phyloP scores from a whole-genome alignment of 495 filamentous ascomycete genomes.

The Xylona heveae region DNA sequence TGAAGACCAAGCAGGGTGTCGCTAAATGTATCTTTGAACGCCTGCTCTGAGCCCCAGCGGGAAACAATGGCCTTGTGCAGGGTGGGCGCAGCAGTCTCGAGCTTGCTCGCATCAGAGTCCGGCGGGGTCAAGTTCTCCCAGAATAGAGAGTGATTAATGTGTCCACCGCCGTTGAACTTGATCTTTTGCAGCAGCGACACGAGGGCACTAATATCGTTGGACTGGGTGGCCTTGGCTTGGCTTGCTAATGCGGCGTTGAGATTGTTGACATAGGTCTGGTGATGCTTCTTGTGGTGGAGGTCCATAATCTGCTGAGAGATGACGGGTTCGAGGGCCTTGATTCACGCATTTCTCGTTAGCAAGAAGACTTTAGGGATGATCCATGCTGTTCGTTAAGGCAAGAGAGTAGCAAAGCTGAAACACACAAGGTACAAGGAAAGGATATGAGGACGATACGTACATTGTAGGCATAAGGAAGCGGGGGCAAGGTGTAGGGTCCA shows the following conservation, averaged over 20 bases:
- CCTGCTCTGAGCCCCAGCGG: conserved; percentile 12
- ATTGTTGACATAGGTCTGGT: conserved; percentile 20
- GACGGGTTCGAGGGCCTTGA: conserved; percentile 17
- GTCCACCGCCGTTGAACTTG: conserved; percentile 18
- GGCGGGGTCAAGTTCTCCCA: conserved; percentile 17
- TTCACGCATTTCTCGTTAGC: no score
- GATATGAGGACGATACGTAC: no score
- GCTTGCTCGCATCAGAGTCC: conserved; percentile 8
- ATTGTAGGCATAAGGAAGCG: no score
- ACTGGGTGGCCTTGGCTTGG: conserved; percentile 6
- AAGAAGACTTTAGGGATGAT: no score
- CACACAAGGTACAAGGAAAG: no score
- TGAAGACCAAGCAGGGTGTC: conserved; percentile 15
- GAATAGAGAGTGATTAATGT: conserved; percentile 22
- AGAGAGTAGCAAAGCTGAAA: no score
- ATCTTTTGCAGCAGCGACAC: conserved; percentile 12
- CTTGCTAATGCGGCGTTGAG: conserved; percentile 14
- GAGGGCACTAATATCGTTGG: conserved; percentile 10
- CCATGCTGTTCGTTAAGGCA: no score
- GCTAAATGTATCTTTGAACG: conserved; percentile 15
- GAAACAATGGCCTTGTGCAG: conserved; percentile 12
- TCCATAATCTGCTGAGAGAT: conserved; percentile 21
- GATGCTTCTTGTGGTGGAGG: conserved; percentile 19
- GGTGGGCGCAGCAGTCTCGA: conserved; percentile 9
- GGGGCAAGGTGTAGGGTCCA: no score